Percentiles rank a stretch among this genome's conserved stretches.
phyloP scores from a whole-genome alignment of 192 early-diverging fungal species.

The Coemansia sp. region DNA sequence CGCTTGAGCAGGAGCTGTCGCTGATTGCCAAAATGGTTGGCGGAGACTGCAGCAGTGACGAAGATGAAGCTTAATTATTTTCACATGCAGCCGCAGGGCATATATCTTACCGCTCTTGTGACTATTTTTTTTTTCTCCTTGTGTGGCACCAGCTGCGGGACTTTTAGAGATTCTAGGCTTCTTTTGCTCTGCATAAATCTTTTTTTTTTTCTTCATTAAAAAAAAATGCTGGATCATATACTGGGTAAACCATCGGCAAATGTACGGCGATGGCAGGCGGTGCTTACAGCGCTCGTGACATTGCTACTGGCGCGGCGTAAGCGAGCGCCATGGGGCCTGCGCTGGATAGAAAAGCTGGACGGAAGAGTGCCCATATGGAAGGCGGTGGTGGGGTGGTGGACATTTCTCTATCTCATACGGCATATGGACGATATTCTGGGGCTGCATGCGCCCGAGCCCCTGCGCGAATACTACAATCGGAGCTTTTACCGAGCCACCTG shows the following conservation, averaged over 20 bases:
- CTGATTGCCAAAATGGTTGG: conserved; percentile 26
- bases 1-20: conserved; percentile 74
- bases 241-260: conserved; percentile 86
- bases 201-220: neutral
- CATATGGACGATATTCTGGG: conserved; percentile 71
- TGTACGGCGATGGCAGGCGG: conserved; percentile 75
- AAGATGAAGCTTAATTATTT: too few species aligned
- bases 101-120: too few species aligned
- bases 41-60: neutral
- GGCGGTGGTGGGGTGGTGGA: conserved; percentile 63
- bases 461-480: conserved; percentile 81
- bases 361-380: conserved; percentile 64
- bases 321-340: conserved; percentile 29
- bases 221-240: conserved; percentile 84
- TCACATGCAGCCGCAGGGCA: too few species aligned
- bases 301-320: conserved; percentile 23
- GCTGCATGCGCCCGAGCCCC: conserved; percentile 74
- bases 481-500: conserved; percentile 90
- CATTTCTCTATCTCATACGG: conserved; percentile 62
- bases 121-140: too few species aligned
- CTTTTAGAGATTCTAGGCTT: too few species aligned
- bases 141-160: too few species aligned
- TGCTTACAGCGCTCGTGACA: conserved; percentile 11
- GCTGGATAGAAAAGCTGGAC: conserved; percentile 25
- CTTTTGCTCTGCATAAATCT: too few species aligned